Base-by-base conservation (phyloP, 805 yeast genomes). In the Lipomyces yamanashiensis region DNA sequence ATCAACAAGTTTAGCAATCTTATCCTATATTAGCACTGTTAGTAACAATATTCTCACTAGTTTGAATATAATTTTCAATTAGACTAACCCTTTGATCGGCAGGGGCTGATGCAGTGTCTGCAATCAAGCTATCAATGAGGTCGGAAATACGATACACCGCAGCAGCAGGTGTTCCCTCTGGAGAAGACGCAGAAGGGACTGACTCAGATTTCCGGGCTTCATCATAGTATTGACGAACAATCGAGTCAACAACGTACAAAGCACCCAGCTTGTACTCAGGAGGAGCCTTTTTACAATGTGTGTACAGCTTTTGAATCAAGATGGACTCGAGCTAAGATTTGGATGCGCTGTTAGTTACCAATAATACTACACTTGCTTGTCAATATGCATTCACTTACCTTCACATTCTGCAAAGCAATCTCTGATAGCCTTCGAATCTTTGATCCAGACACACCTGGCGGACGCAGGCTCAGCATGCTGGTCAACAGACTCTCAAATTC, bases 381-480 rank as follows among this genome's bases (percentile, higher is more conserved):
- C 13, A 39, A 40, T 23, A 50, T 17, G 39, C 49, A 33, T 34
- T 15, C 21, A 33, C 21, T 63, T 67, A 75, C 79, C 64, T 73
- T 76, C 61, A 88, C 88, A 75, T 91, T 84, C 69, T 83, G 83
- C 65, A 87, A 80, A 62, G 97, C 96, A 66, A 89, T 75, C 62
- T 89, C 88, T 52, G 93, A 89, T 74, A 92, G 80, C 73, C 87
- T 87, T 76, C 90, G 90, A 77, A 93, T 95, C 79, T 97, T 91
- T 61, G 96, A 86, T 50, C 98, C 98, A 36, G 98, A 92, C 58
- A 93, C 95, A 65, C 99, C 98, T 13, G 93, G 93, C 15, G 97
- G 73, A 67, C 77, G 76, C 19, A 73, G 70, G 40, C 65, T 70
- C 34, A 69, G 66, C 65, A 70, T 66, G 53, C 69, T 64, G 21